Evolutionary conservation across 495 filamentous ascomycete species (phyloP).

Genomic region (Lasiosphaeris hirsuta): DNA sequence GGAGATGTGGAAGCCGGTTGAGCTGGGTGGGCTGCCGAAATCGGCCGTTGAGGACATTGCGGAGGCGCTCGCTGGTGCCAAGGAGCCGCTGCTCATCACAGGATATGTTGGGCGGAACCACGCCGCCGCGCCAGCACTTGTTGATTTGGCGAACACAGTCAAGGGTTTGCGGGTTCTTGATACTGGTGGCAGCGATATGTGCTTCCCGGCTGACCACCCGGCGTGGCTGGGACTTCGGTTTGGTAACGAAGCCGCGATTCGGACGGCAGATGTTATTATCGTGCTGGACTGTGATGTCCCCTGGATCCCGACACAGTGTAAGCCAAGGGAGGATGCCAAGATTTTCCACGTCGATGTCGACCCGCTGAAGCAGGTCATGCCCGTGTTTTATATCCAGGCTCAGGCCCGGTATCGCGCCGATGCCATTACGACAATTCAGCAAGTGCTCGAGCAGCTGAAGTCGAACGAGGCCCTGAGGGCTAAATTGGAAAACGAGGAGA

Average conservation of each 20-base stretch:
- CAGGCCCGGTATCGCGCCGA: constrained; percentile 75
- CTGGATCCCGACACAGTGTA: constrained; percentile 62
- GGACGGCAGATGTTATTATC: constrained; percentile 77
- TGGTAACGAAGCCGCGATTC: constrained; percentile 70
- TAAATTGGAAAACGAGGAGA: constrained; percentile 45
- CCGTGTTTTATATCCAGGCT: constrained; percentile 73
- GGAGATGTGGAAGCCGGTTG: constrained; percentile 69
- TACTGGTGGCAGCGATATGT: constrained; percentile 92
- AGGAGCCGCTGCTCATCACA: constrained; percentile 74
- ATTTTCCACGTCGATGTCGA: constrained; percentile 85
- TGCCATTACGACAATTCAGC: constrained; percentile 64
- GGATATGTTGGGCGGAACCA: constrained; percentile 81
- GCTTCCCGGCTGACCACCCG: constrained; percentile 79
- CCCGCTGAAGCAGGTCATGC: constrained; percentile 84
- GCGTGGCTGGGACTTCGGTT: constrained; percentile 70
- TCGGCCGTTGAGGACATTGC: constrained; percentile 65
- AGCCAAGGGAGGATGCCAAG: constrained; percentile 56
- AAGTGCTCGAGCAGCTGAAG: constrained; percentile 60
- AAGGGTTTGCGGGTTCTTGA: constrained; percentile 82
- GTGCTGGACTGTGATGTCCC: constrained; percentile 80
- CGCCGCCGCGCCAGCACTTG: constrained; percentile 64
- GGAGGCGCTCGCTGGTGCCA: constrained; percentile 65
- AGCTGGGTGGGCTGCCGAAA: constrained; percentile 67
- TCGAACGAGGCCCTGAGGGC: constrained; percentile 42
- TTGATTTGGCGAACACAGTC: constrained; percentile 72